Evolutionary conservation across 2,329 filamentous ascomycete genomes (phyloP).

Genomic region (Claviceps sp.): DNA sequence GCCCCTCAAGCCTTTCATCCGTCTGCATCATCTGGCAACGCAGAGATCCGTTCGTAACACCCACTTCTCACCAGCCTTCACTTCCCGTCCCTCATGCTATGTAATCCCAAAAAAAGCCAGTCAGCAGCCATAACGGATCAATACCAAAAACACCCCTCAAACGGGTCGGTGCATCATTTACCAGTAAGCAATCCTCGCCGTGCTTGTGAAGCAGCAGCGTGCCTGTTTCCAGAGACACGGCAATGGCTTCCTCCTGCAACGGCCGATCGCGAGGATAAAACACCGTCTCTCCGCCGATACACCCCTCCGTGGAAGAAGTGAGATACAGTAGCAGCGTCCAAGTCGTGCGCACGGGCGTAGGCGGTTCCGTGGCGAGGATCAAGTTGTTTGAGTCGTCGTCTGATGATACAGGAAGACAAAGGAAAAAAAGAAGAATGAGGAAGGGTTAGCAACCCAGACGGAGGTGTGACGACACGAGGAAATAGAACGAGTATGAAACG

Average conservation of each 20-base stretch:
- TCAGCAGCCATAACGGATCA: background rate
- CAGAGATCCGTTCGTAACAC: slow-evolving; percentile 75
- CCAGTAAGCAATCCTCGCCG: slow-evolving; percentile 74
- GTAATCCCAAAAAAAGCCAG: background rate
- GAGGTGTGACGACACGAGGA: background rate
- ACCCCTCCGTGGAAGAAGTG: slow-evolving; percentile 60
- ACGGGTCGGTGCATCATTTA: slow-evolving; percentile 15
- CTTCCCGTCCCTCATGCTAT: slow-evolving; percentile 74
- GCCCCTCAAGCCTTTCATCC: background rate
- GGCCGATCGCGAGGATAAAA: slow-evolving; percentile 65
- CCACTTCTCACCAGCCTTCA: slow-evolving; percentile 77
- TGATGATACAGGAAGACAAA: slow-evolving; percentile 29
- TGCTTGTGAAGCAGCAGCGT: slow-evolving; percentile 80
- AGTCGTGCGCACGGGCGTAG: slow-evolving; percentile 44
- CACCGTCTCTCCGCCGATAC: slow-evolving; percentile 76
- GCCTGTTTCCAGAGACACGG: slow-evolving; percentile 66
- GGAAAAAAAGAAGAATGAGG: background rate
- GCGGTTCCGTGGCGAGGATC: slow-evolving; percentile 29
- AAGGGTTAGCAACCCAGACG: too few relatives aligned
- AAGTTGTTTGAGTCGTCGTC: slow-evolving; percentile 80
- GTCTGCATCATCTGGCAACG: slow-evolving; percentile 33
- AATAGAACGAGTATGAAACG: too few relatives aligned
- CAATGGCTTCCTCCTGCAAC: slow-evolving; percentile 48
- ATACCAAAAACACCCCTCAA: too few relatives aligned
- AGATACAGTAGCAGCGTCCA: slow-evolving; percentile 89